Percentiles rank a stretch among this genome's conserved stretches.
phyloP scores from a whole-genome alignment of 1,284 basidiomycete species.

The Thelephora terrestris region DNA sequence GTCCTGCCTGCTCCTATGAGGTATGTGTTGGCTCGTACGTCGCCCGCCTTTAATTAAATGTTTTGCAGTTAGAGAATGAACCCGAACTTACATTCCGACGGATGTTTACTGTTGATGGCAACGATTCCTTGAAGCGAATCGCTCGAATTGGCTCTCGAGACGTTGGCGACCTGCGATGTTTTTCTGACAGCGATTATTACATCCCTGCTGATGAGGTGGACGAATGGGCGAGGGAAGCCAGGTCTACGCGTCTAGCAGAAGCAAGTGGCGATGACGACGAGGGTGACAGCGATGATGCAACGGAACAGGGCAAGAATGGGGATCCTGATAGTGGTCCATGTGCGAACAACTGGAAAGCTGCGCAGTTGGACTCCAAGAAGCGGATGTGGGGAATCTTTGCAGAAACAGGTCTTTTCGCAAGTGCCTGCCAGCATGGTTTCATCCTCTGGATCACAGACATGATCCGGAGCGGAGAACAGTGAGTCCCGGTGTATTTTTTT shows the following conservation, averaged over 20 bases:
- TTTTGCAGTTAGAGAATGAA: slow-evolving; percentile 17
- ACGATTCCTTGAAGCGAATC: slow-evolving; percentile 25
- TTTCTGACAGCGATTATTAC: slow-evolving; percentile 15
- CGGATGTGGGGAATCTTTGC: slow-evolving; percentile 23
- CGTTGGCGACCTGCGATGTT: slow-evolving; percentile 11
- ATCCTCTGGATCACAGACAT: slow-evolving; percentile 18
- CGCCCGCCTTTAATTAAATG: background rate
- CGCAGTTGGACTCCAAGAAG: slow-evolving; percentile 21
- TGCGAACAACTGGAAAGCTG: slow-evolving; percentile 24
- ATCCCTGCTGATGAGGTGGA: slow-evolving; percentile 18
- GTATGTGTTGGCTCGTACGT: slow-evolving; percentile 3
- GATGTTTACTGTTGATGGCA: slow-evolving; percentile 23
- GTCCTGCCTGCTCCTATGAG: slow-evolving; percentile 23
- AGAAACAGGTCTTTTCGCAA: slow-evolving; percentile 23
- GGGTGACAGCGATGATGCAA: background rate
- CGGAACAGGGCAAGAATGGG: background rate
- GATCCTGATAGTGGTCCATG: slow-evolving; percentile 9
- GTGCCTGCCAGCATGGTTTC: slow-evolving; percentile 21
- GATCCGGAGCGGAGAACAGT: slow-evolving; percentile 25
- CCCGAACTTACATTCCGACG: slow-evolving; percentile 11
- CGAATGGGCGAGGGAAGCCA: slow-evolving; percentile 23
- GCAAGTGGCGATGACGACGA: slow-evolving; percentile 3
- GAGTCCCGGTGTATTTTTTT: slow-evolving; percentile 6
- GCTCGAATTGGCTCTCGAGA: slow-evolving; percentile 2
- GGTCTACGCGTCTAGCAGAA: background rate